Percentiles rank a stretch among this genome's conserved stretches.
Conservation (phyloP, 2,329 filamentous ascomycete species). For the Aspergillus pseudoviridinutans region DNA sequence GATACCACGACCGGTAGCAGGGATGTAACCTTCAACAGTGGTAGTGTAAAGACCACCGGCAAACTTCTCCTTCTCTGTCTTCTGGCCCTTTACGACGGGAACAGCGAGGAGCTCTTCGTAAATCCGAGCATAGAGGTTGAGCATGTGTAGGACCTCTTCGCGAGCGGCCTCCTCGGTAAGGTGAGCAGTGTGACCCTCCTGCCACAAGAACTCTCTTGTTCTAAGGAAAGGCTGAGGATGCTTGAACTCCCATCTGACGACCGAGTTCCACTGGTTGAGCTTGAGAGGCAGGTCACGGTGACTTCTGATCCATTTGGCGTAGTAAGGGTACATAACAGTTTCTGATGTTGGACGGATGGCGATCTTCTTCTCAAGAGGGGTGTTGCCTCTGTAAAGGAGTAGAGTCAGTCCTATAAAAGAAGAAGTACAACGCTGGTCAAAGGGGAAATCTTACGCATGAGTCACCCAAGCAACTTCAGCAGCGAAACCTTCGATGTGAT, state of each 20-base stretch:
- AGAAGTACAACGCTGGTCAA: constrained; percentile 2
- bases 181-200: constrained; percentile 93
- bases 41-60: constrained; percentile 95
- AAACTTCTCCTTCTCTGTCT: constrained; percentile 98
- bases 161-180: constrained; percentile 76
- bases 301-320: constrained; percentile 93
- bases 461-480: constrained; percentile 58
- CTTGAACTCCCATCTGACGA: constrained; percentile 96
- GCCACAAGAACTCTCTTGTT: constrained; percentile 95
- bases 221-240: constrained; percentile 80
- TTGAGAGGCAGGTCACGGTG: constrained; percentile 91
- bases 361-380: constrained; percentile 78
- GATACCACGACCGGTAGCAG: constrained; percentile 90
- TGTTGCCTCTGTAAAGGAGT: constrained; percentile 65
- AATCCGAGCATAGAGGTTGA: constrained; percentile 86
- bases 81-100: constrained; percentile 85
- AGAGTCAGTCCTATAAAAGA: constrained; percentile 19
- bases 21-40: constrained; percentile 95
- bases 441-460: constrained; percentile 38
- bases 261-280: constrained; percentile 97
- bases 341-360: constrained; percentile 67
- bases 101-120: constrained; percentile 94
- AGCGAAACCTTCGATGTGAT: constrained; percentile 97
- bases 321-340: constrained; percentile 93
- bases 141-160: constrained; percentile 84